Evolutionary conservation across 2,329 filamentous ascomycete genomes (phyloP).

Genomic region (Apiospora marii): DNA sequence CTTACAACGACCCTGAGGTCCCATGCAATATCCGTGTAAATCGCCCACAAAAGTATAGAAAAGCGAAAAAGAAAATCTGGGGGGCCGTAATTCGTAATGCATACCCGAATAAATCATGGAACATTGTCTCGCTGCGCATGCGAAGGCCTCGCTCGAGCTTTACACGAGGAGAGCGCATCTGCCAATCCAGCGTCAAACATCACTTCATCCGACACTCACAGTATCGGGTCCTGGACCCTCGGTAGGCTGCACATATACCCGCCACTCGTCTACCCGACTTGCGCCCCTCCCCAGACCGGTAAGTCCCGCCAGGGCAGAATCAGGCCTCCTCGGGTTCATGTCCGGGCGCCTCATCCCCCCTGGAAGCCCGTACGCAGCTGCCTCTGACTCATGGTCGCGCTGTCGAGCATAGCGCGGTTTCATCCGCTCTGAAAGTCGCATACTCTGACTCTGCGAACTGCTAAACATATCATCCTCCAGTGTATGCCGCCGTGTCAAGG

Average conservation of each 20-base stretch:
- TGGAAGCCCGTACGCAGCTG: constrained; percentile 32
- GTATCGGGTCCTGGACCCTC: not conserved
- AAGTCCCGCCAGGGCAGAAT: constrained; percentile 42
- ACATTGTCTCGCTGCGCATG: not conserved
- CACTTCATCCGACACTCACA: not conserved
- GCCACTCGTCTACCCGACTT: constrained; percentile 43
- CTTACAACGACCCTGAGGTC: constrained; percentile 25
- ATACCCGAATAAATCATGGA: not conserved
- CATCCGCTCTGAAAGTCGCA: constrained; percentile 41
- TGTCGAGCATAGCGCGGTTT: constrained; percentile 36
- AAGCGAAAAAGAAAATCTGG: not conserved
- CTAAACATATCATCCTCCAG: constrained; percentile 52
- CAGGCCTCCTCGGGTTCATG: constrained; percentile 26
- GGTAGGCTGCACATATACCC: constrained; percentile 37
- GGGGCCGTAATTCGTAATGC: not conserved
- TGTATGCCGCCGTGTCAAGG: constrained; percentile 48
- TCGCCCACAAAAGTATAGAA: not conserved
- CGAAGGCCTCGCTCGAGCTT: not conserved
- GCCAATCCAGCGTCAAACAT: not conserved
- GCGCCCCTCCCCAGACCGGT: constrained; percentile 42
- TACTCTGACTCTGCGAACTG: constrained; percentile 39
- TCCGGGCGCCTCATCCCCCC: constrained; percentile 34
- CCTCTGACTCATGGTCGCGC: constrained; percentile 38
- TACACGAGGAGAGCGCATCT: not conserved
- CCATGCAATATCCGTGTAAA: constrained; percentile 13